Evolutionary conservation across 805 yeast species (phyloP).

Genomic region (Candida oleophila): DNA sequence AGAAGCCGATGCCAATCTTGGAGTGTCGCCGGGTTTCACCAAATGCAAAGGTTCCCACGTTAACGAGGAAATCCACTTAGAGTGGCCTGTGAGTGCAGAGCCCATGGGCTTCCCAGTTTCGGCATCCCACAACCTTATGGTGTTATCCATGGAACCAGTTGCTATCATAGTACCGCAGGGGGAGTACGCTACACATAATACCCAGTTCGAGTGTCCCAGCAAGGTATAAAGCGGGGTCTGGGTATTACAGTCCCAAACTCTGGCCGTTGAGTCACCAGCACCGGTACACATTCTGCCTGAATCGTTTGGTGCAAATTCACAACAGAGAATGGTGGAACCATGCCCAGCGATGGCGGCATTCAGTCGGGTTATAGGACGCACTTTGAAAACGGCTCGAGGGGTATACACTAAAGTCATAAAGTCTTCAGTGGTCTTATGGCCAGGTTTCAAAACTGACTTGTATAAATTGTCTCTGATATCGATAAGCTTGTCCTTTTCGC

Average conservation of each 20-base stretch:
- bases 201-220: constrained; percentile 90
- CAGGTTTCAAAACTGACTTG: constrained; percentile 80
- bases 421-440: constrained; percentile 88
- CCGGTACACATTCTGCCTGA: constrained; percentile 88
- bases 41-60: constrained; percentile 94
- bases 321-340: constrained; percentile 87
- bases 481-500: constrained; percentile 37
- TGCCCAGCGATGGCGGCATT: constrained; percentile 94
- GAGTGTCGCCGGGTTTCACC: constrained; percentile 60
- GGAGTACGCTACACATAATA: constrained; percentile 84
- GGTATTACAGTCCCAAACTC: constrained; percentile 96
- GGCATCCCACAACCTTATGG: constrained; percentile 85
- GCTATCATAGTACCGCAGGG: constrained; percentile 91
- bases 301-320: constrained; percentile 90
- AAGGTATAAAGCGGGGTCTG: constrained; percentile 85
- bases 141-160: constrained; percentile 93
- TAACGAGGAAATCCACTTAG: constrained; percentile 85
- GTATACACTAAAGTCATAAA: constrained; percentile 86
- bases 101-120: constrained; percentile 73
- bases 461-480: constrained; percentile 81
- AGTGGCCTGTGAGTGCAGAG: constrained; percentile 69
- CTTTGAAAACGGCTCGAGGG: constrained; percentile 94
- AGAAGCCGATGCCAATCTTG: constrained; percentile 81
- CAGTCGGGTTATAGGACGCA: constrained; percentile 84
- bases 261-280: constrained; percentile 93